Base-by-base conservation (phyloP, 306 rosid species). In the Neltuma alba region DNA sequence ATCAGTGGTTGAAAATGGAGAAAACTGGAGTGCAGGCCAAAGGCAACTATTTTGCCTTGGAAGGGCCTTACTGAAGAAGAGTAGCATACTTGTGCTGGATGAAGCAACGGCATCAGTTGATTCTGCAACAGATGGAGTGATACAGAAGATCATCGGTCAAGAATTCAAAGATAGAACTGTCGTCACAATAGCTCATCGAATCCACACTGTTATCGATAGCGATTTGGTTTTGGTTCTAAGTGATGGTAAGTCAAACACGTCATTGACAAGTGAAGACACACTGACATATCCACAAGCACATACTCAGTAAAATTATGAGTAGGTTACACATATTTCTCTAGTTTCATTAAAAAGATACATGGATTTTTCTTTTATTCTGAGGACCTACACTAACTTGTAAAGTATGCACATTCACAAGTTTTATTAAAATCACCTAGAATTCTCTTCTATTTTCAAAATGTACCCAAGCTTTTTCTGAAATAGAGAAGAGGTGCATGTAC, bases 101-200 rank as follows among this genome's bases (percentile, higher is more conserved):
- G 99, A 95, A 87, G 95, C 98, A 40, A 92, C 98, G 3, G 99
- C 97, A 28, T 94, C 99, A 0, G 91, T 94, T 63, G 99, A 94
- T 84, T 91, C 99, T 42, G 95, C 97, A 79, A 94, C 99, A 30
- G 99, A 94, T 57, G 94, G 97, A 9, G 84, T 91, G 80, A 76
- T 94, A 73, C 97, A 92, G 58, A 87, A 87, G 45, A 89, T 92
- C 85, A 92, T 94, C 16, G 67, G 89, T 50, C 86, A 86, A 63
- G 95, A 92, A 84, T 94, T 94, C 79, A 81, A 88, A 81, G 86
- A 92, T 73, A 87, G 91, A 27, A 92, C 97, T 1, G 89, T 94
- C 1, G 92, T 94, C 77, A 94, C 97, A 31, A 88, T 94, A 67
- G 97, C 97, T 80, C 99, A 94, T 75, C 85, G 99, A 75, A 94